These are phyloP conservation scores for Amanita polypyramis DNA, from an alignment of 768 basidiomycete species.

Conservation along the genomic window DNA sequence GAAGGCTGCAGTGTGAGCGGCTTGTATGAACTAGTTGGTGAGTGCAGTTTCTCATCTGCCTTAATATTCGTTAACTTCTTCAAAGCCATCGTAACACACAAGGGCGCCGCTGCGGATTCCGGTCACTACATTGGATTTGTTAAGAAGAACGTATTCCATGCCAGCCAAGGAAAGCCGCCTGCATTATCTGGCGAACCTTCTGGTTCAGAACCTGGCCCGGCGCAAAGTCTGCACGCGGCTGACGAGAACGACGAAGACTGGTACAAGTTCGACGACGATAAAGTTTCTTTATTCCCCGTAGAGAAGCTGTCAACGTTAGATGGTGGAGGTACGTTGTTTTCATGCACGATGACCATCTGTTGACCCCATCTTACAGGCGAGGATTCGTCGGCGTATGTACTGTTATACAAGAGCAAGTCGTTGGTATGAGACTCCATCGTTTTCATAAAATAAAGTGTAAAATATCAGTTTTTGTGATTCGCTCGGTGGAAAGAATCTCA, in stretches of 20 bases:
- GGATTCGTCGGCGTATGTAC: conserved; percentile 82
- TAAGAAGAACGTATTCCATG: conserved; percentile 64
- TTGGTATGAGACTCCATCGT: conserved; percentile 10
- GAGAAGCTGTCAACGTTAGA: conserved; percentile 81
- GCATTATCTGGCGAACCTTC: conserved; percentile 11
- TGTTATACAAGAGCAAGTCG: conserved; percentile 68
- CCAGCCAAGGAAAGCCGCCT: conserved; percentile 18
- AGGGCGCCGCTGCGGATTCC: conserved; percentile 88
- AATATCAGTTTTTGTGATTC: neutral
- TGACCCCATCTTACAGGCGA: conserved; percentile 25
- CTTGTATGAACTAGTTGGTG: conserved; percentile 86
- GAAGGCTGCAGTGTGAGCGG: conserved; percentile 69
- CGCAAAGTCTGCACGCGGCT: conserved; percentile 18
- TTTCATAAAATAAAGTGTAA: neutral
- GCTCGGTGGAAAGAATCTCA: neutral
- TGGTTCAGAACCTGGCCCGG: conserved; percentile 13
- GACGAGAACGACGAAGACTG: conserved; percentile 72
- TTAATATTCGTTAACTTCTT: conserved; percentile 5
- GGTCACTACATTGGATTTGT: conserved; percentile 95
- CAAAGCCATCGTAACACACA: conserved; percentile 90
- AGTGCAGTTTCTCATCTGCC: conserved; percentile 19
- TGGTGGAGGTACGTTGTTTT: conserved; percentile 52
- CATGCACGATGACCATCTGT: neutral
- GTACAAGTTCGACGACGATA: conserved; percentile 97
- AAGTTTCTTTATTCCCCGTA: conserved; percentile 75